Conservation (phyloP, 2,329 filamentous ascomycete genomes). For the Fusarium luffae region DNA sequence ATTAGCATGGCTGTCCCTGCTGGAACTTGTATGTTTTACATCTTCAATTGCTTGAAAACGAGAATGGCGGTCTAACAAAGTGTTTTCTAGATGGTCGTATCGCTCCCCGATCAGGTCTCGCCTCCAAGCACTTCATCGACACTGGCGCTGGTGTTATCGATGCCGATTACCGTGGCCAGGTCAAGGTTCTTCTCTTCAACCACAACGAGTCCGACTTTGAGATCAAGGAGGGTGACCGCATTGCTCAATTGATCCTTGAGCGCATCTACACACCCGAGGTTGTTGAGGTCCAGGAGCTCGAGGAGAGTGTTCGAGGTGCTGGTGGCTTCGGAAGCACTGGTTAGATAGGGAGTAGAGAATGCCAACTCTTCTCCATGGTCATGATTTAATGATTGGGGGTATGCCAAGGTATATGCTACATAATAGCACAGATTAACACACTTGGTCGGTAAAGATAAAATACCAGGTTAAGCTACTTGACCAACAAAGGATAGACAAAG, state of each 20-base stretch:
- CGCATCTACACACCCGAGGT: slow-evolving; percentile 94
- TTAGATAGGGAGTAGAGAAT: slow-evolving; percentile 12
- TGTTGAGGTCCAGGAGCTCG: slow-evolving; percentile 86
- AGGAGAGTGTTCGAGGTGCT: slow-evolving; percentile 88
- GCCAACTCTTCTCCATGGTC: neutral
- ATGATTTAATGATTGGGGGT: slow-evolving; percentile 29
- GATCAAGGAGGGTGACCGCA: slow-evolving; percentile 85
- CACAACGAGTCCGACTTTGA: slow-evolving; percentile 83
- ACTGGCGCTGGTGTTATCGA: slow-evolving; percentile 97
- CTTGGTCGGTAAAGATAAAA: neutral
- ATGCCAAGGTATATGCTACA: neutral
- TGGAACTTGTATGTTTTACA: slow-evolving; percentile 77
- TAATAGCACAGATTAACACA: neutral
- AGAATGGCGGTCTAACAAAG: slow-evolving; percentile 3
- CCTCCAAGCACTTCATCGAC: slow-evolving; percentile 94
- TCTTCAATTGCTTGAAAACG: neutral
- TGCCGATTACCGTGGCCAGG: slow-evolving; percentile 92
- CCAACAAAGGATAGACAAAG: neutral
- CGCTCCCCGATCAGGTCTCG: slow-evolving; percentile 90
- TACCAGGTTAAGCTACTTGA: neutral
- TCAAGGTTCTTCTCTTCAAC: slow-evolving; percentile 97
- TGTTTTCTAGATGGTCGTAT: slow-evolving; percentile 78
- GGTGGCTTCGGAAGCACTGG: slow-evolving; percentile 95
- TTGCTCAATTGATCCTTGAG: slow-evolving; percentile 95
- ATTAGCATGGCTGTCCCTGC: slow-evolving; percentile 90